Evolutionary conservation across 129 eudicot genomes (phyloP), one percentile per base, ranked within the genome.

Genomic region (Sambucus nigra): DNA sequence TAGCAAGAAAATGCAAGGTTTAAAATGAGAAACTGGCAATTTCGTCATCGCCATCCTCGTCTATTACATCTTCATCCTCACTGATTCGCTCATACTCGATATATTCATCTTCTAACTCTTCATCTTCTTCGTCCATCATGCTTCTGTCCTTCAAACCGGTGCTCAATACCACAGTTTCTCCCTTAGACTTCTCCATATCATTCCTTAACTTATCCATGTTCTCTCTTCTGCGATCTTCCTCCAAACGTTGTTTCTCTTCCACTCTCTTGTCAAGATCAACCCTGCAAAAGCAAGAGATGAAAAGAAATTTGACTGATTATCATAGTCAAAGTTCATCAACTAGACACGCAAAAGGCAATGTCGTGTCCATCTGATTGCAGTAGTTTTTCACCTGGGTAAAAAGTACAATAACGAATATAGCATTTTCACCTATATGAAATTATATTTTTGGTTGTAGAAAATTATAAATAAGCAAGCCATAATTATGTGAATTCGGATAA

Each of bases 171-270:
- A 86, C 86, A 10, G 87, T 79, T 50, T 80, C 99, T 27, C 94
- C 95, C 18, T 75, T 67, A 1, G 94, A 76, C 59, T 63, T 75
- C 82, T 82, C 95, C 94, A 91, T 82, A 51, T 91, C 99, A 60
- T 73, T 86, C 83, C 95, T 79, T 55, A 91, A 78, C 72, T 79
- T 91, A 9, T 91, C 95, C 94, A 91, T 86, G 82, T 71, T 86
- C 33, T 82, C 95, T 44, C 74, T 71, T 69, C 80, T 71, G 21
- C 87, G 94, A 49, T 91, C 89, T 46, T 82, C 94, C 69, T 86
- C 95, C 53, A 86, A 52, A 0, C 86, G 60, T 28, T 79, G 76
- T 72, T 82, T 91, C 89, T 91, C 95, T 53, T 54, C 76, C 35
- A 73, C 76, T 59, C 89, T 67, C 86, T 76, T 85, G 59, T 91